phyloP scores from a whole-genome alignment of 139 green algal genomes.

The Astrephomene gubernaculifera region DNA sequence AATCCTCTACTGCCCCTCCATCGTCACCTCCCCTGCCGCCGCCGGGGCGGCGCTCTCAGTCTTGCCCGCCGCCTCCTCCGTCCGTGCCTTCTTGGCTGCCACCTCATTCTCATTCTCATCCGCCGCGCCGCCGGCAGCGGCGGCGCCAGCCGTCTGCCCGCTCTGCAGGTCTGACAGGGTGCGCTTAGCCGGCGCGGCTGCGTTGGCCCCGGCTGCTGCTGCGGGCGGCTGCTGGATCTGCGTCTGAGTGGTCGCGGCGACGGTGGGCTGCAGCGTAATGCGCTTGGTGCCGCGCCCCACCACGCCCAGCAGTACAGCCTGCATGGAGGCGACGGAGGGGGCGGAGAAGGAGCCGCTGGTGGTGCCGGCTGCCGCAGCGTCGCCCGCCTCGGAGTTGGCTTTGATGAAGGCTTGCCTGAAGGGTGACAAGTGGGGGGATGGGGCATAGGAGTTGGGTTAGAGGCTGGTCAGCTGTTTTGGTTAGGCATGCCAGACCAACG shows the following conservation, averaged over 20 bases:
- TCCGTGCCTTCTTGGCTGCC: constrained; percentile 9
- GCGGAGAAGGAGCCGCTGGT: background rate
- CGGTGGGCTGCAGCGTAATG: constrained; percentile 41
- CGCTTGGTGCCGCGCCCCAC: constrained; percentile 63
- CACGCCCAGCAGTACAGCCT: constrained; percentile 40
- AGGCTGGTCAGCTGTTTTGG: background rate
- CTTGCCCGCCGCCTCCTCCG: background rate
- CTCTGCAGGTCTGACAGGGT: constrained; percentile 14
- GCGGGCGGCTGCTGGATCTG: background rate
- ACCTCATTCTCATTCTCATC: background rate
- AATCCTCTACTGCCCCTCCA: too few relatives aligned
- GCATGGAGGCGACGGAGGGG: background rate
- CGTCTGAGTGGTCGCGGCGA: background rate
- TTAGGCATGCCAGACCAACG: background rate
- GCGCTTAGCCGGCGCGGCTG: background rate
- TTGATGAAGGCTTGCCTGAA: constrained; percentile 20
- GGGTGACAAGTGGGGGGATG: background rate
- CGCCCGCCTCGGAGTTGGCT: background rate
- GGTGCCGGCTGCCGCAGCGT: background rate
- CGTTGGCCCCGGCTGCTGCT: too few relatives aligned
- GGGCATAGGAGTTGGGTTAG: background rate
- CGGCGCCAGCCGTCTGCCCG: background rate
- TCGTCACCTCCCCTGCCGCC: background rate
- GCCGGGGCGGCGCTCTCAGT: background rate
- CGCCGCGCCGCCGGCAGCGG: background rate